Evolutionary conservation across 371 early-diverging fungal species (phyloP).

Genomic region (Capillidium rhysosporum): DNA sequence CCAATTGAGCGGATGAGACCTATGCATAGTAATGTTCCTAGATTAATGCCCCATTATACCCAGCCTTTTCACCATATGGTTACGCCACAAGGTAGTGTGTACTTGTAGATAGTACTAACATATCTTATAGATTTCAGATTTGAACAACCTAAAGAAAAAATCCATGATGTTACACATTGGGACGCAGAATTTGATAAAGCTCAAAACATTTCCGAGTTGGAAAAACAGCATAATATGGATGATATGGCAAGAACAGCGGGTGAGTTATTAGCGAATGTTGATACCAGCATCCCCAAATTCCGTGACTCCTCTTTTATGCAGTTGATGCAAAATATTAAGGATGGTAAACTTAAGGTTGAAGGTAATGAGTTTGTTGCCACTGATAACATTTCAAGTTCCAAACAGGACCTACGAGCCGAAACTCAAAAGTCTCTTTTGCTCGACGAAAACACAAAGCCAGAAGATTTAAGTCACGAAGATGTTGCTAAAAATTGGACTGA

Average conservation of each 20-base stretch:
- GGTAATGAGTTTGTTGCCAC: slow-evolving; percentile 62
- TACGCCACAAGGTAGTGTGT: background rate
- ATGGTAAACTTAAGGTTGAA: slow-evolving; percentile 65
- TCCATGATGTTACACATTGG: background rate
- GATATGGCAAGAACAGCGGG: slow-evolving; percentile 72
- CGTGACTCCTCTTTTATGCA: slow-evolving; percentile 73
- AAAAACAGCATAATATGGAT: slow-evolving; percentile 8
- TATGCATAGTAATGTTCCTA: slow-evolving; percentile 12
- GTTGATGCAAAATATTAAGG: slow-evolving; percentile 77
- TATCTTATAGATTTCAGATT: slow-evolving; percentile 14
- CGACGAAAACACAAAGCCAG: slow-evolving; percentile 21
- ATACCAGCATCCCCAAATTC: slow-evolving; percentile 68
- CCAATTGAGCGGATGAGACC: slow-evolving; percentile 32
- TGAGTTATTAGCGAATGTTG: slow-evolving; percentile 54
- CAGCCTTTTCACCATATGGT: background rate
- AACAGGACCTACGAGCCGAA: slow-evolving; percentile 13
- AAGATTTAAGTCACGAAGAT: slow-evolving; percentile 8
- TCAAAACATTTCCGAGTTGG: slow-evolving; percentile 27
- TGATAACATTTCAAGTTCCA: slow-evolving; percentile 12
- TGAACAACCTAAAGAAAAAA: background rate
- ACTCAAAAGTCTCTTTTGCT: slow-evolving; percentile 13
- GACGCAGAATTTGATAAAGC: slow-evolving; percentile 8
- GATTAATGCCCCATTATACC: background rate
- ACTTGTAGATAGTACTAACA: slow-evolving; percentile 1
- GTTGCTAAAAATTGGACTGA: slow-evolving; percentile 10